Base-by-base conservation (phyloP, 768 basidiomycete species). In the Pleurotus ostreatus region DNA sequence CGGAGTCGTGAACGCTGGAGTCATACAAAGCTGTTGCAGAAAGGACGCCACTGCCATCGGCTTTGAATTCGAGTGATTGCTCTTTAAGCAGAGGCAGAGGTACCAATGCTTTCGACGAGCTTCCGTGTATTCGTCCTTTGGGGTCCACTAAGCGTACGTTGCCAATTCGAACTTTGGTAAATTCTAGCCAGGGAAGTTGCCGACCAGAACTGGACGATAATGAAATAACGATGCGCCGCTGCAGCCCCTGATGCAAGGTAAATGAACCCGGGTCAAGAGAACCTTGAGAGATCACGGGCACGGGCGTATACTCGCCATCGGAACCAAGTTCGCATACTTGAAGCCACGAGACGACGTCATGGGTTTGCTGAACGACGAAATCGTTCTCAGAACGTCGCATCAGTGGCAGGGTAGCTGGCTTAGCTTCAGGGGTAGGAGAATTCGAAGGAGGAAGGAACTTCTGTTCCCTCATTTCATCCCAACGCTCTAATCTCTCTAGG, bases 351-450 rank as follows among this genome's bases (percentile, higher is more conserved):
- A 93, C 84, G n/a, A 97, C 85, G 66, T 98, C 94, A 70, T 98
- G 95, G 13, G 76, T 74, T 68, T 97, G 91, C 61, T 90, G 86
- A 11, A 85, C 83, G 23, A 96, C 82, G 60, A 98, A 94, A 63
- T 98, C 94, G 44, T 81, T 90, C 72, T 98, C 96, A 18, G 94
- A 92, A 23, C 94, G 86, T 16, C 95, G 85, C 94, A 96, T 96
- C 15, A 78, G 77, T n/a, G 84, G 85, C 20, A 79, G 63, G 49
- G 68, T 70, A 26, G 76, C 68, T 1, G 81, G 72, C 43, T 68
- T 70, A 60, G 62, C 71, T 46, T 82, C 79, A 37, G 67, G 58
- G 12, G 71, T 65, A 20, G 69, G 70, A n/a, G 70, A 69, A 26
- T 66, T 60, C 46, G 73, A 66, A 43, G 76, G 69, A 59, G 71